Conservation (phyloP, 441 rosid species). For the Gossypium davidsonii region DNA sequence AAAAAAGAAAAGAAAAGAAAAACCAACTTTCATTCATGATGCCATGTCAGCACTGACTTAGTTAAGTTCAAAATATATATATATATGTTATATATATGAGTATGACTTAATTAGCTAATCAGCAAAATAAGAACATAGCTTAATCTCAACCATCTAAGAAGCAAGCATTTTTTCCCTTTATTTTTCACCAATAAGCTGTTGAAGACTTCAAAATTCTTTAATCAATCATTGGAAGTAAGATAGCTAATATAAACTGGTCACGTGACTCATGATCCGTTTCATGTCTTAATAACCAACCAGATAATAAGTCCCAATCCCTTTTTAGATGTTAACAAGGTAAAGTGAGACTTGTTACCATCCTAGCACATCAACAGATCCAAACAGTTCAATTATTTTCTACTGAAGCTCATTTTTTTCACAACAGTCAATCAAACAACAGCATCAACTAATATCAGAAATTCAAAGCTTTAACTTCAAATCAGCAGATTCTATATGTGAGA, state of each 20-base stretch:
- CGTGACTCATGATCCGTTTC: not conserved
- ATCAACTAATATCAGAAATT: not conserved
- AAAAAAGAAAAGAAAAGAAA: too few relatives aligned
- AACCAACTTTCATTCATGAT: not conserved
- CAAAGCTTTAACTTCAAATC: not conserved
- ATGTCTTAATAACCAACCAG: not conserved
- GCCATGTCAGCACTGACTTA: not conserved
- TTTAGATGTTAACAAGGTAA: conserved; percentile 4
- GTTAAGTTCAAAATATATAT: not conserved
- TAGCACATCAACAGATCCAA: not conserved
- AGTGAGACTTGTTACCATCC: not conserved
- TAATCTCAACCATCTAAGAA: not conserved
- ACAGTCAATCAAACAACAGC: not conserved
- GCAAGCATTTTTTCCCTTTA: not conserved
- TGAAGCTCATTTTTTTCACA: not conserved
- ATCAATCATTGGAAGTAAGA: not conserved
- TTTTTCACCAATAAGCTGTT: not conserved
- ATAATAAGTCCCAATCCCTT: not conserved
- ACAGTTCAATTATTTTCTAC: not conserved
- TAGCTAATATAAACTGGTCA: not conserved
- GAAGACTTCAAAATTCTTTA: not conserved
- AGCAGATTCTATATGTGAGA: not conserved
- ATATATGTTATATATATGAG: not conserved
- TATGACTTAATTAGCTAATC: not conserved
- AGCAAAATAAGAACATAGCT: not conserved